Base-by-base conservation (phyloP, 768 basidiomycete genomes). In the Pisolithus microcarpus region DNA sequence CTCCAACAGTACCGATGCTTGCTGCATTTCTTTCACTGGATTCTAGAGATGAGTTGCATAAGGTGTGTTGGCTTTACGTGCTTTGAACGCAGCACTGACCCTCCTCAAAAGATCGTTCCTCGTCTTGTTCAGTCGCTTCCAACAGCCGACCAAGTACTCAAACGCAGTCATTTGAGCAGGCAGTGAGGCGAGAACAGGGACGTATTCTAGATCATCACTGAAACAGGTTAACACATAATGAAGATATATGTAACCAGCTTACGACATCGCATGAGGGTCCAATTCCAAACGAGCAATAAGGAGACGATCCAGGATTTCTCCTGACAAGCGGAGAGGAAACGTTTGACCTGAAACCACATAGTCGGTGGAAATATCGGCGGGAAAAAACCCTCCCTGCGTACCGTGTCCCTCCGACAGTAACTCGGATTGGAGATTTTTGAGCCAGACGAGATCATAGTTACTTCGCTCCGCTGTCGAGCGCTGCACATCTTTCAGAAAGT, bases 61-160 rank as follows among this genome's bases (percentile, higher is more conserved):
- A 76, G 82, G 85, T 49, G 5, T 11, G 45, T 9, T 13, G 23
- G 13, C 11, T n/a, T 44, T 26, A 15, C 13, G 13, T 15, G 34
- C 11, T 31, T 10, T 34, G 28, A 11, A 26, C 30, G 5, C 26
- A n/a, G 26, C 8, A 52, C 61, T 28, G 38, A 84, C 88, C 79
- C 81, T 87, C 62, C 84, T 89, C 40, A 79, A 53, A 19, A 89
- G 62, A 16, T 74, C 70, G 37, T 74, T 67, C 52, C 75, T 73
- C 13, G 75, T 75, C 7, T 69, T 55, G 55, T 87, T 86, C 38
- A 87, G 58, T n/a, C 94, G 79, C 68, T 90, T 92, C 95, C 95
- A 99, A 60, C 87, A 86, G 18, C 86, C 86, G 8, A 91, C 77
- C 21, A 99, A 75, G 64, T 91, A 98, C 61, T 96, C 91, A 52